Evolutionary conservation across 2,329 filamentous ascomycete species (phyloP).

Genomic region (Plenodomus tracheiphilus): DNA sequence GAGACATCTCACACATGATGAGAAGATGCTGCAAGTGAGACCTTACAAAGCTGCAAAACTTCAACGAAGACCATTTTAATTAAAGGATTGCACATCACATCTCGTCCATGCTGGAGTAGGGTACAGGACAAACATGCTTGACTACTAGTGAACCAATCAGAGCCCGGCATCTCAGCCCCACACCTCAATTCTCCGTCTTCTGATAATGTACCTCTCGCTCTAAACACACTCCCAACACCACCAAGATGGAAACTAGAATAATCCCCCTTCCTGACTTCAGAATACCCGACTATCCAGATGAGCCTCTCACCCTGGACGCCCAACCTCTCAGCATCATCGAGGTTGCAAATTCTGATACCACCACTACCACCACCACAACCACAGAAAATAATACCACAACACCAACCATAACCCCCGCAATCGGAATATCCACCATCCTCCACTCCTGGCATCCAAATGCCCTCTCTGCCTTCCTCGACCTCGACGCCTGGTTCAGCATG

Average conservation of each 20-base stretch:
- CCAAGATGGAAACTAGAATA: conserved; percentile 4
- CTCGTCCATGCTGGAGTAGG: too few species aligned
- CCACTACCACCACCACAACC: background rate
- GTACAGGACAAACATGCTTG: too few species aligned
- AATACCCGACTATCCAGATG: conserved; percentile 15
- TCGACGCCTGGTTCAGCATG: conserved; percentile 29
- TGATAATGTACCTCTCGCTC: background rate
- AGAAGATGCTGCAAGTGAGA: too few species aligned
- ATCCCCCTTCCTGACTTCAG: conserved; percentile 9
- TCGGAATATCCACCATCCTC: conserved; percentile 22
- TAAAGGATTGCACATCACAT: too few species aligned
- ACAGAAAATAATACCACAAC: background rate
- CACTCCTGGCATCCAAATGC: conserved; percentile 24
- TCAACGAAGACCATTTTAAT: too few species aligned
- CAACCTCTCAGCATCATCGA: conserved; percentile 13
- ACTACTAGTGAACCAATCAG: background rate
- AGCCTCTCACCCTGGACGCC: conserved; percentile 8
- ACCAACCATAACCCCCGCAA: conserved; percentile 8
- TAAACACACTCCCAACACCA: background rate
- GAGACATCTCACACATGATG: too few species aligned
- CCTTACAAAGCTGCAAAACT: too few species aligned
- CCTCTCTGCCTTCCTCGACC: conserved; percentile 21
- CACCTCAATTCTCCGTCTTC: background rate
- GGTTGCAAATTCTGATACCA: too few species aligned
- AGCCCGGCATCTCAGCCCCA: background rate